Base-by-base conservation (phyloP, 208 protist species). In the Leishmania turanica region DNA sequence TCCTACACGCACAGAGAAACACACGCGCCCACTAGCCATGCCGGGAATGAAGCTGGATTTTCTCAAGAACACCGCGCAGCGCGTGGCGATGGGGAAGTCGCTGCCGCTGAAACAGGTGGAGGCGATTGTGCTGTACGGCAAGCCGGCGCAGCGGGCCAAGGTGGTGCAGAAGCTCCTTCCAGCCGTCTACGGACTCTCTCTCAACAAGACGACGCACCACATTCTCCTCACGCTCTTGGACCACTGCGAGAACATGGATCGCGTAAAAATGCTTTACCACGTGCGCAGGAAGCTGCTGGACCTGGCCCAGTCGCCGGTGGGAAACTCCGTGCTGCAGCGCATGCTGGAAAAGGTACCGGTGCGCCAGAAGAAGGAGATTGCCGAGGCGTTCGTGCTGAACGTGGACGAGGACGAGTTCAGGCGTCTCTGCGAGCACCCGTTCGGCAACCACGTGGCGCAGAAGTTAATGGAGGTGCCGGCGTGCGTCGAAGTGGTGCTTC, bases 71-170 rank as follows among this genome's bases (percentile, higher is more conserved):
- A 77, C 91, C 45, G 84, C 90, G n/a, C 95, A 98, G 88, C 91
- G 95, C 17, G 54, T 92, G 40, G 95, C 95, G 65, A 96, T 88
- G 51, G 90, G 91, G 37, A 94, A 93, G 82, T 89, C 91, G 56
- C 82, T 98, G 76, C 95, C 95, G 19, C 83, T 96, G 31, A 89
- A 91, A 79, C 95, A 98, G 86, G 92, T 98, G 51, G 95, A 98
- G 89, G 95, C 95, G 24, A 87, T 97, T 65, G 74, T 98, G 15
- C 66, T 94, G 17, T 98, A 97, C 83, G 95, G 95, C n/a, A 89
- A 81, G 47, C 90, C 93, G 6, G 92, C 93, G 74, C 93, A 96
- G 89, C 90, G 92, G 1, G 90, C 90, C 4, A 94, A 96, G 86
- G 93, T 97, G 53, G 87, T 97, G 72, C 87, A 95, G 81, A 93